These are phyloP conservation scores for Phaffia rhodozyma DNA, from an alignment of 1,284 basidiomycete genomes.

Conservation along the genomic window DNA sequence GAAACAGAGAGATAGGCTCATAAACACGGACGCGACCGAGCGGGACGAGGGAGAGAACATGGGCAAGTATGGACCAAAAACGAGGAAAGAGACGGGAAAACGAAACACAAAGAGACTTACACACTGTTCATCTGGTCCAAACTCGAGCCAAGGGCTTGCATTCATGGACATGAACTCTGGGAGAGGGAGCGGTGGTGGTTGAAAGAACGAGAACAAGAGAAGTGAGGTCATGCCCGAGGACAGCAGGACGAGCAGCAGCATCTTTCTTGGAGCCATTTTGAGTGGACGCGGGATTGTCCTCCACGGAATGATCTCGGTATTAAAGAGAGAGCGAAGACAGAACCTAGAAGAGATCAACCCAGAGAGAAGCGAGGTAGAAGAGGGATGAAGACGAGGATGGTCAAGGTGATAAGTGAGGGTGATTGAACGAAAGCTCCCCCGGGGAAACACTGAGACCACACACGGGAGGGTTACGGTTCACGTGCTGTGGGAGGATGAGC, in stretches of 20 bases:
- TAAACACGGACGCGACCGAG: not conserved
- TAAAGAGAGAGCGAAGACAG: not conserved
- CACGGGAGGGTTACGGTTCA: too few relatives aligned
- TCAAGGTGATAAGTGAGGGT: not conserved
- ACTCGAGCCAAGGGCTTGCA: conserved; percentile 12
- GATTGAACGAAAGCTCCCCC: too few relatives aligned
- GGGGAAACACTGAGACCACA: too few relatives aligned
- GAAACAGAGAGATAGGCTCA: not conserved
- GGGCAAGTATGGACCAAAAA: not conserved
- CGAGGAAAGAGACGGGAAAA: not conserved
- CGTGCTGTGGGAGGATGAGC: too few relatives aligned
- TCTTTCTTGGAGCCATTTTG: conserved; percentile 3
- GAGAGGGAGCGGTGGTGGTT: conserved; percentile 7
- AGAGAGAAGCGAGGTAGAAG: not conserved
- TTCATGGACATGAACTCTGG: conserved; percentile 4
- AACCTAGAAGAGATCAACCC: not conserved
- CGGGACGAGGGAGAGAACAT: not conserved
- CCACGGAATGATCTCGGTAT: too few relatives aligned
- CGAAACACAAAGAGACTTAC: not conserved
- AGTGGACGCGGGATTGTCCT: not conserved
- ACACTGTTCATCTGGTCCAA: conserved; percentile 8
- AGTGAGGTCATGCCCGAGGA: conserved; percentile 17
- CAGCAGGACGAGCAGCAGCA: conserved; percentile 15
- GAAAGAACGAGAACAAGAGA: conserved; percentile 16
- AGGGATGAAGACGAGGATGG: not conserved